phyloP scores from a whole-genome alignment of 2,329 filamentous ascomycete genomes.

The Aspergillus viridinutans region DNA sequence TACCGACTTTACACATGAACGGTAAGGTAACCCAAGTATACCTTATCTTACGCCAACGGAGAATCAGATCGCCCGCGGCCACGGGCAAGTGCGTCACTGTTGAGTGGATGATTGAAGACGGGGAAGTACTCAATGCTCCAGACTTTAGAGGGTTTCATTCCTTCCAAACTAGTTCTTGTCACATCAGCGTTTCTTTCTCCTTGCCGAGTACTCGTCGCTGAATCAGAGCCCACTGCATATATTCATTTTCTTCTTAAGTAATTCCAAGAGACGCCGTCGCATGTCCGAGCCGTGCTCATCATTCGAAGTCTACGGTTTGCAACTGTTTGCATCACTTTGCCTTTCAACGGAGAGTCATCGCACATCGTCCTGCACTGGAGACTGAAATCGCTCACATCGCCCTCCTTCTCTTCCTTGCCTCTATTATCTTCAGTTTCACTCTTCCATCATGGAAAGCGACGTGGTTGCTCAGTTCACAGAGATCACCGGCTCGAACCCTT shows the following conservation, averaged over 20 bases:
- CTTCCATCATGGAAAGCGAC: slow-evolving; percentile 61
- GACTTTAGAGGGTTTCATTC: not conserved
- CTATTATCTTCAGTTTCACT: not conserved
- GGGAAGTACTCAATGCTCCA: not conserved
- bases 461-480: slow-evolving; percentile 70
- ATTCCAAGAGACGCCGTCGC: not conserved
- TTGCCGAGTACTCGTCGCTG: not conserved
- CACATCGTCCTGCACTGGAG: slow-evolving; percentile 2
- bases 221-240: not conserved
- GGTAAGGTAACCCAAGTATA: not conserved
- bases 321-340: slow-evolving; percentile 26
- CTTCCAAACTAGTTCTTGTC: not conserved
- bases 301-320: slow-evolving; percentile 21
- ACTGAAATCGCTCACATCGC: not conserved
- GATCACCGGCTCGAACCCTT: slow-evolving; percentile 71
- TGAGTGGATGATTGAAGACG: slow-evolving; percentile 5
- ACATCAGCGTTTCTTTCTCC: not conserved
- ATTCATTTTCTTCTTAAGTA: not conserved
- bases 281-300: not conserved
- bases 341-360: slow-evolving; percentile 12
- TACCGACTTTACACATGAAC: not conserved
- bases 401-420: not conserved
- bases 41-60: not conserved
- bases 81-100: slow-evolving; percentile 9
- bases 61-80: not conserved